Percentiles rank a stretch among this genome's conserved stretches.
These are phyloP conservation scores for Saxophila tyrrhenica DNA, from an alignment of 495 filamentous ascomycete species.

Conservation along the genomic window DNA sequence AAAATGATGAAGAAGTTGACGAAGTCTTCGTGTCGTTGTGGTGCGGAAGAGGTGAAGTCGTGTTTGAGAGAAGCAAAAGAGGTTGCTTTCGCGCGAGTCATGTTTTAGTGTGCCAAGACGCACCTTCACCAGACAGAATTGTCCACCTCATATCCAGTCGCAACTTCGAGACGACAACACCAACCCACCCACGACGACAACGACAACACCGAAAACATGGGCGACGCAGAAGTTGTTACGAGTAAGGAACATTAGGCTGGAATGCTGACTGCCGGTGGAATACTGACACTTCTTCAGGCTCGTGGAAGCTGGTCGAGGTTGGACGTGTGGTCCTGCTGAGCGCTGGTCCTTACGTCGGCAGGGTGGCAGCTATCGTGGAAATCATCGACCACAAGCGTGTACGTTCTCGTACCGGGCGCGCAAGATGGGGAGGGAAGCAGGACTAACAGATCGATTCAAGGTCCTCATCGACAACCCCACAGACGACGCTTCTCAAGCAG, in stretches of 20 bases:
- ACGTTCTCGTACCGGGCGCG: no score
- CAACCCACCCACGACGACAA: not conserved
- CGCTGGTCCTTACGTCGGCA: constrained; percentile 63
- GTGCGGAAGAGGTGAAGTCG: not conserved
- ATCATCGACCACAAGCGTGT: constrained; percentile 99
- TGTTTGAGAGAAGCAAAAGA: no score
- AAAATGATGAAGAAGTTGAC: not conserved
- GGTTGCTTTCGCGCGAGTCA: no score
- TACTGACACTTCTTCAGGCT: constrained; percentile 3
- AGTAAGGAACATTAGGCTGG: constrained; percentile 25
- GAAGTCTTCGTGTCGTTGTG: not conserved
- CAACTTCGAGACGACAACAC: not conserved
- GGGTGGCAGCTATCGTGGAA: constrained; percentile 88
- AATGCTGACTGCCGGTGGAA: not conserved
- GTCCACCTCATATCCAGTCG: not conserved
- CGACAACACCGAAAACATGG: constrained; percentile 35
- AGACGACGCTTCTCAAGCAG: constrained; percentile 52
- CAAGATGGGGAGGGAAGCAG: no score
- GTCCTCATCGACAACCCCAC: constrained; percentile 91
- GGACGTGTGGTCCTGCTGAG: constrained; percentile 86
- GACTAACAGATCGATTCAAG: constrained; percentile 37
- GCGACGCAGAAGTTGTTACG: constrained; percentile 58
- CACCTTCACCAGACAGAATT: not conserved
- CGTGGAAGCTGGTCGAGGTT: constrained; percentile 90
- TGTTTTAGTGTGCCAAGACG: no score